phyloP scores from a whole-genome alignment of 2,329 filamentous ascomycete species.

The Exophiala xenobiotica region DNA sequence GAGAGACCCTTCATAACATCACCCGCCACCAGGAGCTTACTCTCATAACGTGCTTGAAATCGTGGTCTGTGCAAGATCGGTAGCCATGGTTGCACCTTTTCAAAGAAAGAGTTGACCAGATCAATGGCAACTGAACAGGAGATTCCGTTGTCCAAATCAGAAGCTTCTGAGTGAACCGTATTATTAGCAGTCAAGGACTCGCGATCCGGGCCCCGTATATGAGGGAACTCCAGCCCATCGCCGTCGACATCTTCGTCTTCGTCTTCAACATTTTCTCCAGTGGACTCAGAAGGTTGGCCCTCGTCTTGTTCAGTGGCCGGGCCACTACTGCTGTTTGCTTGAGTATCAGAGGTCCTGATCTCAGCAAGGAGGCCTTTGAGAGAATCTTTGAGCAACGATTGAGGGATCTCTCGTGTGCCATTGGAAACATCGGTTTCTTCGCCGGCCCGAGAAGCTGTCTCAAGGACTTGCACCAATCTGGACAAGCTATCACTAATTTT shows the following conservation, averaged over 20 bases:
- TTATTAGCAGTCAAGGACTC: too few species aligned
- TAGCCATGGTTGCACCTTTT: conserved; percentile 79
- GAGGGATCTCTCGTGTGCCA: conserved; percentile 9
- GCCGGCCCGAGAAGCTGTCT: conserved; percentile 15
- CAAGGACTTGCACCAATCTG: conserved; percentile 18
- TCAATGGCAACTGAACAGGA: conserved; percentile 60
- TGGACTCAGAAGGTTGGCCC: not conserved
- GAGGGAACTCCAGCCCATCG: too few species aligned
- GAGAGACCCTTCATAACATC: conserved; percentile 20
- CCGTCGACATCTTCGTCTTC: conserved; percentile 14
- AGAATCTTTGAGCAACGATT: conserved; percentile 15
- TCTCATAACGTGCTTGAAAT: conserved; percentile 48
- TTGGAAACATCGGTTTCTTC: conserved; percentile 2
- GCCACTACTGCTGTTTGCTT: too few species aligned
- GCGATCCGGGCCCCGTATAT: too few species aligned
- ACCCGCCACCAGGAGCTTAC: conserved; percentile 8
- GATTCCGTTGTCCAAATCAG: conserved; percentile 2
- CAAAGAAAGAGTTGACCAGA: conserved; percentile 85
- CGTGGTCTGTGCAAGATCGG: conserved; percentile 88
- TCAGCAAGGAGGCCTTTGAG: conserved; percentile 20
- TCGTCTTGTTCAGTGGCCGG: too few species aligned
- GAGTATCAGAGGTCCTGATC: conserved; percentile 13
- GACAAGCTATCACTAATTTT: conserved; percentile 19
- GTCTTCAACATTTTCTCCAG: not conserved
- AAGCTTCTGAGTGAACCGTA: not conserved